Evolutionary conservation across 805 yeast species (phyloP).

Genomic region (Sungouiella thailandica): DNA sequence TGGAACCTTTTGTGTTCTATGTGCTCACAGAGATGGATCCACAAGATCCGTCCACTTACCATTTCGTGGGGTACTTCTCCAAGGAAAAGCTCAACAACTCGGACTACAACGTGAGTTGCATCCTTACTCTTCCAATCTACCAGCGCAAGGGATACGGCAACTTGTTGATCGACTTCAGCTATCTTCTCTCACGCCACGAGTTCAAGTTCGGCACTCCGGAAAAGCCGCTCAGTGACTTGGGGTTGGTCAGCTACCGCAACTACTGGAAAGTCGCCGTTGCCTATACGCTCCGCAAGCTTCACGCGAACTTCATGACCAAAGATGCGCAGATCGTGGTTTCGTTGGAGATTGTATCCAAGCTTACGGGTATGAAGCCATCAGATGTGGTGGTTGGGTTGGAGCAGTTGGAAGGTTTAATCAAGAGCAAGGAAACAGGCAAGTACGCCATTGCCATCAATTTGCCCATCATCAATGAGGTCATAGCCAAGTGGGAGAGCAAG

Average conservation of each 20-base stretch:
- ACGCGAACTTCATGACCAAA: constrained; percentile 14
- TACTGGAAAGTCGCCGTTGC: constrained; percentile 78
- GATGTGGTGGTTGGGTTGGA: constrained; percentile 88
- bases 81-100: constrained; percentile 77
- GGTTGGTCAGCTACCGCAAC: constrained; percentile 76
- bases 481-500: constrained; percentile 51
- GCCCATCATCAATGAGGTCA: constrained; percentile 34
- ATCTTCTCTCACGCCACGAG: constrained; percentile 70
- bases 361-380: constrained; percentile 82
- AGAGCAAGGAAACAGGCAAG: constrained; percentile 37
- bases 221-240: constrained; percentile 85
- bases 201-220: constrained; percentile 89
- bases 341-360: constrained; percentile 55
- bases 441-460: constrained; percentile 55
- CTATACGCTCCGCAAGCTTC: constrained; percentile 32
- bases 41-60: constrained; percentile 41
- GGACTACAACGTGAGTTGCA: constrained; percentile 83
- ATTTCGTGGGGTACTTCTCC: constrained; percentile 91
- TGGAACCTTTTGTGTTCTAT: constrained; percentile 91
- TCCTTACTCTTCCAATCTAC: constrained; percentile 79
- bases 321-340: constrained; percentile 30
- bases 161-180: constrained; percentile 84
- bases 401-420: constrained; percentile 57
- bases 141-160: constrained; percentile 90
- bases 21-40: constrained; percentile 67